phyloP scores from a whole-genome alignment of 805 yeast genomes.

The Yarrowia yakushimensis region DNA sequence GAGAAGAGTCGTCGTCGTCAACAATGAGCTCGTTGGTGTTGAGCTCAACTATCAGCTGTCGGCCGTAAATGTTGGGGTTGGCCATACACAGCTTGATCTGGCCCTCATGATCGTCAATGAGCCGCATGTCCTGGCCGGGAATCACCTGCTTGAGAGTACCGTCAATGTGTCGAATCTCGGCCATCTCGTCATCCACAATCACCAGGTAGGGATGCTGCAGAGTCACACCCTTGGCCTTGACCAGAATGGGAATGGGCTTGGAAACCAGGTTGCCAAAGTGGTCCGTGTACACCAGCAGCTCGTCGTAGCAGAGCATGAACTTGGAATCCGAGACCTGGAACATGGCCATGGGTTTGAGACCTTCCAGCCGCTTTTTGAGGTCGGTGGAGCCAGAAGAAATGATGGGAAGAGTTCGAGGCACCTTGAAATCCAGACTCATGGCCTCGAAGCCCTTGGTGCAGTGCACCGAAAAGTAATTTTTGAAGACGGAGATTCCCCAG shows the following conservation, averaged over 20 bases:
- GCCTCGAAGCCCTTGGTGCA: conserved; percentile 66
- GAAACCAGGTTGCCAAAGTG: conserved; percentile 44
- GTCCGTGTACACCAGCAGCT: conserved; percentile 64
- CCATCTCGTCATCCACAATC: conserved; percentile 58
- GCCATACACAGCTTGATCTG: conserved; percentile 49
- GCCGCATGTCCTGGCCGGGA: conserved; percentile 60
- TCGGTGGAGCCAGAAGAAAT: conserved; percentile 34
- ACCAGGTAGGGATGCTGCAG: conserved; percentile 49
- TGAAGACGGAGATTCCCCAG: conserved; percentile 58
- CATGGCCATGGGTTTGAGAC: conserved; percentile 55
- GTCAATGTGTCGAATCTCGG: conserved; percentile 63
- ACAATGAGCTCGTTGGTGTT: conserved; percentile 35
- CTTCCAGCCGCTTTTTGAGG: conserved; percentile 42
- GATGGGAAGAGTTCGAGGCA: conserved; percentile 55
- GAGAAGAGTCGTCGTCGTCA: conserved; percentile 31
- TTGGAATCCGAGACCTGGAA: conserved; percentile 53
- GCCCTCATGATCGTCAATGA: conserved; percentile 43
- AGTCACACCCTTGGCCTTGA: conserved; percentile 38
- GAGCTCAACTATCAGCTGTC: conserved; percentile 55
- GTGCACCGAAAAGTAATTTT: conserved; percentile 63
- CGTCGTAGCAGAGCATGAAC: conserved; percentile 63
- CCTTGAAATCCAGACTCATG: conserved; percentile 54
- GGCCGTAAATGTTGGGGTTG: conserved; percentile 59
- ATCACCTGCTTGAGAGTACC: conserved; percentile 56
- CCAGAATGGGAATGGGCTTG: conserved; percentile 43